Evolutionary conservation across 2,329 filamentous ascomycete genomes (phyloP), one percentile per base, ranked within the genome.

Genomic region (Leptographium radiaticola): DNA sequence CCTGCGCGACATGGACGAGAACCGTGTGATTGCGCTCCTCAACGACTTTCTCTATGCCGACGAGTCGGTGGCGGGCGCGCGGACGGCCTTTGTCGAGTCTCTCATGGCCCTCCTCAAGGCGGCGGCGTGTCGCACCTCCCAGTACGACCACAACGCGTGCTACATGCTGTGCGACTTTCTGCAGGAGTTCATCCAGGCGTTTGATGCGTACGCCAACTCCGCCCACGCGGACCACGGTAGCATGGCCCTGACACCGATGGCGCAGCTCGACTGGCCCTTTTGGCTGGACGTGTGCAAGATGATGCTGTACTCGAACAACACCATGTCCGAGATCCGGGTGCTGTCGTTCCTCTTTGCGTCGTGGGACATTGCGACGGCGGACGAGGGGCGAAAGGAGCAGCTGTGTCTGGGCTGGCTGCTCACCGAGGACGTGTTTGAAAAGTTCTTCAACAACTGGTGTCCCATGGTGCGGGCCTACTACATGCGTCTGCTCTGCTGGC

Each of bases 391-490:
- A 50, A 94, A 91, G 67, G 74, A 78, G 54, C 71, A 76, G 15
- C 65, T 95, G 18, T 94, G 87, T 64, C 62, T 86, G 33, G 80
- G 82, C 25, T 90, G 93, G 73, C 70, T 96, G 42, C 71, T 96
- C 13, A 77, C 83, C 8, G 83, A 86, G 53, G 75, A 83, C 31
- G 78, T 85, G 2, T 95, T 95, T 65, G 81, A 87, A 63, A 81
- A 80, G 57, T 83, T 89, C 57, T 96, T 95, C 70, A 91, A 86
- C 63, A 89, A 95, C 63, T 95, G 90, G 89, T 95, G 88, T 63
- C 89, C 90, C 0, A 95, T 95, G 90, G 88, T 95, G 25, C 80
- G 90, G 57, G 86, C 89, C 15, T 96, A 95, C 67, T 96, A 85
- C 65, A 93, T 95, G 79, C 87, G 90, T 48, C 71, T 96, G 50